Conservation (phyloP, 176 grass and related monocot genomes). For the Oryza meridionalis region DNA sequence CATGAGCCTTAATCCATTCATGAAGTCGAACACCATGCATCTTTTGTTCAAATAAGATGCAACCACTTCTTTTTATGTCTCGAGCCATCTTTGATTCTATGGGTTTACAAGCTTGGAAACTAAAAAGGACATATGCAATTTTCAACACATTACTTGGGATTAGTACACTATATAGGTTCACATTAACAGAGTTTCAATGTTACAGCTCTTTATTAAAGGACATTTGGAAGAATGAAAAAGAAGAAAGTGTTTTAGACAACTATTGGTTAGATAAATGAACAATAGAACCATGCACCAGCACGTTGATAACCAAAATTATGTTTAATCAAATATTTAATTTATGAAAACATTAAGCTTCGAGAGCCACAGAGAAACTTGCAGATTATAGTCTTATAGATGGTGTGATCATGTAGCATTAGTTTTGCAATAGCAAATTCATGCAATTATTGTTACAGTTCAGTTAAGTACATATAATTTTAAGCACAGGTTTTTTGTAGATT, state of each 20-base stretch:
- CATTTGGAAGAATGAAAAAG: constrained; percentile 6
- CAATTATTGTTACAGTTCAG: background rate
- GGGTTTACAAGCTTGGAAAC: background rate
- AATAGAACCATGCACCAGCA: background rate
- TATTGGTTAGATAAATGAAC: background rate
- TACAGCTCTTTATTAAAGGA: background rate
- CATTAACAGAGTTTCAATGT: background rate
- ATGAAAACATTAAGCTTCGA: background rate
- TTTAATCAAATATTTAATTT: background rate
- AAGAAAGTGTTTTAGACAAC: background rate
- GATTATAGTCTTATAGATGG: background rate
- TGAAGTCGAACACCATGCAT: background rate
- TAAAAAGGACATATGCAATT: too few relatives aligned
- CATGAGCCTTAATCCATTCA: constrained; percentile 15
- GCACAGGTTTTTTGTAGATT: constrained; percentile 11
- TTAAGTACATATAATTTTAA: background rate
- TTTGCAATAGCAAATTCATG: constrained; percentile 22
- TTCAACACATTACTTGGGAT: background rate
- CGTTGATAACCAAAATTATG: constrained; percentile 4
- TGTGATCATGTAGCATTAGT: background rate
- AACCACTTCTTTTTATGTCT: background rate
- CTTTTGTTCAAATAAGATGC: background rate
- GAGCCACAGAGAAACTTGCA: background rate
- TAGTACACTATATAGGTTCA: background rate
- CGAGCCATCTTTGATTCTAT: background rate